These are phyloP conservation scores for Pleurotus tuber-regium DNA, from an alignment of 768 basidiomycete species.

Conservation along the genomic window DNA sequence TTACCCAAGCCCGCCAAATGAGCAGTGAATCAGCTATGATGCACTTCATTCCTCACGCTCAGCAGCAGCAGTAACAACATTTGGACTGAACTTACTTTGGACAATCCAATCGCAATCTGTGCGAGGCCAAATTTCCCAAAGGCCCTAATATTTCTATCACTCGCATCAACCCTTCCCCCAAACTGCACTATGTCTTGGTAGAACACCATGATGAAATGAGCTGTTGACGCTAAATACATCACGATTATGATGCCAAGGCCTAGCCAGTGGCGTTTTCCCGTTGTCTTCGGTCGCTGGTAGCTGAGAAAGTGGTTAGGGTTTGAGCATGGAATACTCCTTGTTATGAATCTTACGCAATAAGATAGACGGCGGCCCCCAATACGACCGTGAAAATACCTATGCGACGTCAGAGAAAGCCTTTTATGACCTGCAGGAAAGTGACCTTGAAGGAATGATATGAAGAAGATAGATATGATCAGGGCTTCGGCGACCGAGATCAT, in stretches of 20 bases:
- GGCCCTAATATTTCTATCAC: background rate
- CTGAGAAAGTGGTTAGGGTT: too few relatives aligned
- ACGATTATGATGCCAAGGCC: background rate
- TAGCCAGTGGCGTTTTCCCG: background rate
- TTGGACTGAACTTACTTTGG: background rate
- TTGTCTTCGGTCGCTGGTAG: background rate
- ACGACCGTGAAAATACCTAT: slow-evolving; percentile 1
- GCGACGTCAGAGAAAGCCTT: too few relatives aligned
- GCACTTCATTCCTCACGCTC: background rate
- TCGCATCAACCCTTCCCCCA: background rate
- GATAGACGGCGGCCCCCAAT: slow-evolving; percentile 2
- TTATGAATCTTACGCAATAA: background rate
- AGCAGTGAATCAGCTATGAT: background rate
- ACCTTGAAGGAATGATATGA: slow-evolving; percentile 10
- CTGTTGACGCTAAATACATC: slow-evolving; percentile 1
- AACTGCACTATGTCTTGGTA: slow-evolving; percentile 5
- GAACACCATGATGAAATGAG: slow-evolving; percentile 3
- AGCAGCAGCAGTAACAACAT: background rate
- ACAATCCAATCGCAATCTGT: slow-evolving; percentile 5
- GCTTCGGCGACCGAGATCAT: slow-evolving; percentile 5
- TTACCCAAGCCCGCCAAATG: background rate
- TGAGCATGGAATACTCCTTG: background rate
- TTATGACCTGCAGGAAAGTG: background rate
- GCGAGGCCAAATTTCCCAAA: slow-evolving; percentile 7
- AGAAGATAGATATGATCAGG: slow-evolving; percentile 3